These are phyloP conservation scores for Candida xiaguanensis DNA, from an alignment of 805 yeast genomes.

Conservation along the genomic window DNA sequence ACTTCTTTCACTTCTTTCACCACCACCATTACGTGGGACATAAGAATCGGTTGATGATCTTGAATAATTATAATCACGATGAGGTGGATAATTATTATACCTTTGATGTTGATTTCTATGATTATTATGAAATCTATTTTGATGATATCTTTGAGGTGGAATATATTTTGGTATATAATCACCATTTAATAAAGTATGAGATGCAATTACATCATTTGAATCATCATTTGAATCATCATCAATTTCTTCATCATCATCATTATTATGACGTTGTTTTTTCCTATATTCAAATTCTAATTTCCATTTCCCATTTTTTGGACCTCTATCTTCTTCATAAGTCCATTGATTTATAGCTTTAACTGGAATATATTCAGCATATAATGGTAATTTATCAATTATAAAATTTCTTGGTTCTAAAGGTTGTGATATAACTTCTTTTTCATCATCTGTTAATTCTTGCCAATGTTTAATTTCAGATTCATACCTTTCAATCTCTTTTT, in stretches of 20 bases:
- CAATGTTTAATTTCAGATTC: constrained; percentile 14
- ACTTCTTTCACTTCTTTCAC: constrained; percentile 8
- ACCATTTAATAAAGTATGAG: constrained; percentile 16
- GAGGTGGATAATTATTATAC: background rate
- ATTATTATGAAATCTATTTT: constrained; percentile 1
- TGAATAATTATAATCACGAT: background rate
- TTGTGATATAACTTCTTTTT: constrained; percentile 10
- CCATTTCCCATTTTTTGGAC: constrained; percentile 46
- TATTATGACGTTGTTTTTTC: no score
- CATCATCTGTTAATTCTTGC: constrained; percentile 11
- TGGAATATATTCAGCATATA: constrained; percentile 43
- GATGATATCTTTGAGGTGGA: constrained; percentile 8
- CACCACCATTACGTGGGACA: constrained; percentile 13
- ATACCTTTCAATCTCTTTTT: constrained; percentile 19
- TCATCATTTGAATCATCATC: no score
- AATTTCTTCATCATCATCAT: no score
- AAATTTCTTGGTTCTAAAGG: constrained; percentile 18
- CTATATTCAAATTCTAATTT: constrained; percentile 31
- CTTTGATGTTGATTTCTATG: constrained; percentile 1
- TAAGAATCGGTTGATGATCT: constrained; percentile 9
- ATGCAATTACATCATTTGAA: constrained; percentile 15
- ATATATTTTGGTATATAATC: constrained; percentile 15
- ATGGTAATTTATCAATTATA: constrained; percentile 17
- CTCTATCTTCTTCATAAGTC: constrained; percentile 44
- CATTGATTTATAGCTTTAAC: constrained; percentile 43